Conservation (phyloP, 1,284 basidiomycete genomes). For the Leccinum griseonigrum region DNA sequence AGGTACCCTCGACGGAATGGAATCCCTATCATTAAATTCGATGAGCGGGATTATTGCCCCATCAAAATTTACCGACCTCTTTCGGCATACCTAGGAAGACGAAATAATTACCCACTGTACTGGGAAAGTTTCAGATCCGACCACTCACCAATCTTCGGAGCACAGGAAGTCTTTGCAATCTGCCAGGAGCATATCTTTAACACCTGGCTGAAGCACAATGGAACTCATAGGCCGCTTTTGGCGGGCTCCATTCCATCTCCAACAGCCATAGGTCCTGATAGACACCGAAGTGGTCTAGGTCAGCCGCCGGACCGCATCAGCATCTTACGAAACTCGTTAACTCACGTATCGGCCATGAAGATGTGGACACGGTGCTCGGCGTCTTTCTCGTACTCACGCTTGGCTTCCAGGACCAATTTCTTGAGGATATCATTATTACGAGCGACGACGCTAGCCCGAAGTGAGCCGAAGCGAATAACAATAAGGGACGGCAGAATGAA, state of each 20-base stretch:
- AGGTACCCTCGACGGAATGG: conserved; percentile 85
- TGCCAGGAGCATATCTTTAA: conserved; percentile 82
- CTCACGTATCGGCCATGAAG: conserved; percentile 83
- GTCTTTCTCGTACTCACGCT: conserved; percentile 83
- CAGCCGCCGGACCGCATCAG: conserved; percentile 7
- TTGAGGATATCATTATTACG: conserved; percentile 83
- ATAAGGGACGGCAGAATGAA: neutral
- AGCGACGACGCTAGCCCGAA: conserved; percentile 64
- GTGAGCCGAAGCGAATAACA: conserved; percentile 8
- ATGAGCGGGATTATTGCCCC: conserved; percentile 22
- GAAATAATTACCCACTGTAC: conserved; percentile 12
- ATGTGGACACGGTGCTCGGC: conserved; percentile 85
- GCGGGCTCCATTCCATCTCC: conserved; percentile 83
- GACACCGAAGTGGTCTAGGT: neutral
- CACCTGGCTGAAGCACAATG: conserved; percentile 79
- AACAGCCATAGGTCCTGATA: conserved; percentile 63
- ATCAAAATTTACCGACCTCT: conserved; percentile 52
- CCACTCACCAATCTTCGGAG: conserved; percentile 76
- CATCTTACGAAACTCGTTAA: conserved; percentile 14
- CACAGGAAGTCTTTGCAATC: conserved; percentile 82
- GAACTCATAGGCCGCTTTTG: conserved; percentile 86
- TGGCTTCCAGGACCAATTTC: conserved; percentile 79
- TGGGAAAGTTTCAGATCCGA: conserved; percentile 8
- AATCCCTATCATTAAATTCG: conserved; percentile 51
- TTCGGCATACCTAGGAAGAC: conserved; percentile 69